Evolutionary conservation across 1,284 basidiomycete species (phyloP).

Genomic region (Marasmius tenuissimus): DNA sequence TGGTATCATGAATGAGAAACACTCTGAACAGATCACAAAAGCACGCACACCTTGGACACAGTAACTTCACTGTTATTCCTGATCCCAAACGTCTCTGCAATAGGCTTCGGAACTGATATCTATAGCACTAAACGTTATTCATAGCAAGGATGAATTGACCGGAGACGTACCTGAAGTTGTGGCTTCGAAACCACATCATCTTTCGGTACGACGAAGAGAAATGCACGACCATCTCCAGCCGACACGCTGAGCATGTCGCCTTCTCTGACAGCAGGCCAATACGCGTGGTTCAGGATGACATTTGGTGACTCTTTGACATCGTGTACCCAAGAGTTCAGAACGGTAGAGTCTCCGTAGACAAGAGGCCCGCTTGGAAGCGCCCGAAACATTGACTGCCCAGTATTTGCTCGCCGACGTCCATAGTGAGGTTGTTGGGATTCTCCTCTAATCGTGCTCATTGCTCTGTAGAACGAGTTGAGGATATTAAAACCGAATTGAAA

Average conservation of each 20-base stretch:
- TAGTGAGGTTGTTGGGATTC: constrained; percentile 59
- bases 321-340: constrained; percentile 72
- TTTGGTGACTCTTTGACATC: constrained; percentile 59
- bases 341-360: constrained; percentile 58
- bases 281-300: constrained; percentile 67
- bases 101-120: constrained; percentile 72
- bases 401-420: constrained; percentile 69
- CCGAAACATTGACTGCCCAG: constrained; percentile 61
- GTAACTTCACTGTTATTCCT: constrained; percentile 71
- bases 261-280: constrained; percentile 73
- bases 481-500: too few species aligned
- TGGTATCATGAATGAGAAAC: constrained; percentile 25
- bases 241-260: constrained; percentile 69
- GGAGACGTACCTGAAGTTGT: constrained; percentile 57
- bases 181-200: constrained; percentile 61
- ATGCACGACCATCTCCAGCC: constrained; percentile 44
- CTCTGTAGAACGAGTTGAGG: neutral
- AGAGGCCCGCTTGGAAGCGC: constrained; percentile 37
- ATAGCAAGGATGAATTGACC: too few species aligned
- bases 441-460: constrained; percentile 58
- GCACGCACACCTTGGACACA: constrained; percentile 57
- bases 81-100: constrained; percentile 68
- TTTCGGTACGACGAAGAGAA: constrained; percentile 64
- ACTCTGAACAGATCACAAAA: constrained; percentile 5
- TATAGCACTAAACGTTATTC: constrained; percentile 27